A percentile compares a stretch with the other conserved stretches of the same genome.
phyloP scores from a whole-genome alignment of 2,329 filamentous ascomycete genomes.

The Teratosphaeria destructans region DNA sequence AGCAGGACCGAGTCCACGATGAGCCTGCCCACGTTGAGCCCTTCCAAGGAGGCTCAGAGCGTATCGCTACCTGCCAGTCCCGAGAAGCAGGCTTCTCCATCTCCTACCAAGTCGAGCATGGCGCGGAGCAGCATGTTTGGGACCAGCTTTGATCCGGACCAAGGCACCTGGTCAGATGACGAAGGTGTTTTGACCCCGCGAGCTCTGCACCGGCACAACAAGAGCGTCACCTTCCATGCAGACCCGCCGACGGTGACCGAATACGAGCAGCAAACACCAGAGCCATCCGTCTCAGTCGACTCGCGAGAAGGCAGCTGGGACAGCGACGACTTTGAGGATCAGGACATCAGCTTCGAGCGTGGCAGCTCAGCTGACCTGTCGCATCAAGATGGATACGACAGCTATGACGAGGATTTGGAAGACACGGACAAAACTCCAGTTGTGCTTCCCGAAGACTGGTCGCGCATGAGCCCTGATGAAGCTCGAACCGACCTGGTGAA shows the following conservation, averaged over 20 bases:
- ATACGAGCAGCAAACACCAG: constrained; percentile 95
- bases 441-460: constrained; percentile 95
- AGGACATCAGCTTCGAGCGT: constrained; percentile 53
- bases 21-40: constrained; percentile 48
- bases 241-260: constrained; percentile 92
- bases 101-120: constrained; percentile 83
- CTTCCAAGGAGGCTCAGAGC: constrained; percentile 33
- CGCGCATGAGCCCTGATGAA: constrained; percentile 59
- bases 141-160: constrained; percentile 55
- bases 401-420: constrained; percentile 90
- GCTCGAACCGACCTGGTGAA: constrained; percentile 45
- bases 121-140: constrained; percentile 52
- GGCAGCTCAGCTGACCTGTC: constrained; percentile 48
- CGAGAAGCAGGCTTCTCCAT: constrained; percentile 59
- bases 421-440: constrained; percentile 96
- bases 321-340: constrained; percentile 60
- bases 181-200: constrained; percentile 53
- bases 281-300: constrained; percentile 73
- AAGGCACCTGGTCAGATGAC: constrained; percentile 58
- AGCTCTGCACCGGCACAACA: constrained; percentile 70
- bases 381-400: constrained; percentile 45
- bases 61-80: constrained; percentile 27
- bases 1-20: constrained; percentile 48
- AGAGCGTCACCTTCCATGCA: constrained; percentile 94
- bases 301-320: constrained; percentile 90